Conservation (phyloP, 2,329 filamentous ascomycete genomes). For the Leptographium lundbergii region DNA sequence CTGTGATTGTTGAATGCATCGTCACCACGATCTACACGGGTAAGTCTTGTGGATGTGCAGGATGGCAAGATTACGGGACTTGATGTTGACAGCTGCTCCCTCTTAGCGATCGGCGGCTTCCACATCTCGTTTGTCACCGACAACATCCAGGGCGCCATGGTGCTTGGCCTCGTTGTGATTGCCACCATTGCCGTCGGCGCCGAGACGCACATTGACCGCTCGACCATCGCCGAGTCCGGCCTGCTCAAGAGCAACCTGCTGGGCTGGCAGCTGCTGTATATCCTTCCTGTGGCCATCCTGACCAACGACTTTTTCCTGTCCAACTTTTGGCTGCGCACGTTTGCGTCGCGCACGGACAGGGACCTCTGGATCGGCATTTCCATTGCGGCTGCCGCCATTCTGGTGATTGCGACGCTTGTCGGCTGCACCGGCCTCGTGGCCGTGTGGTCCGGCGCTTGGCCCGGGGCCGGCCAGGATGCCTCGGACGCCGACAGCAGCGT, state of each 20-base stretch:
- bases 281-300: constrained; percentile 65
- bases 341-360: constrained; percentile 65
- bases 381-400: constrained; percentile 51
- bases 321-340: constrained; percentile 74
- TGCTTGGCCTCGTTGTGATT: constrained; percentile 60
- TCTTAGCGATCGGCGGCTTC: constrained; percentile 63
- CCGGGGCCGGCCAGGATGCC: constrained; percentile 51
- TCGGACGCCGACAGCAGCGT: constrained; percentile 44
- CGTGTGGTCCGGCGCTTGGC: constrained; percentile 63
- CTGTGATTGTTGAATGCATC: constrained; percentile 64
- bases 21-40: constrained; percentile 78
- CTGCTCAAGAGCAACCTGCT: constrained; percentile 57
- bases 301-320: constrained; percentile 84
- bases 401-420: constrained; percentile 60
- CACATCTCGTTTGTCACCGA: constrained; percentile 75
- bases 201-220: constrained; percentile 58
- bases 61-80: background rate
- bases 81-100: background rate
- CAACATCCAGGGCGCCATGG: constrained; percentile 69
- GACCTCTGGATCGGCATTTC: constrained; percentile 64
- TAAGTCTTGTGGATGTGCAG: constrained; percentile 22
- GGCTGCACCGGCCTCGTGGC: constrained; percentile 63
- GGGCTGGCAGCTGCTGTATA: constrained; percentile 79
- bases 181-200: constrained; percentile 67
- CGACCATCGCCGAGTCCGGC: constrained; percentile 54